These are phyloP conservation scores for Skeletonema menzelii DNA, from an alignment of 108 stramenopile genomes.

Conservation along the genomic window DNA sequence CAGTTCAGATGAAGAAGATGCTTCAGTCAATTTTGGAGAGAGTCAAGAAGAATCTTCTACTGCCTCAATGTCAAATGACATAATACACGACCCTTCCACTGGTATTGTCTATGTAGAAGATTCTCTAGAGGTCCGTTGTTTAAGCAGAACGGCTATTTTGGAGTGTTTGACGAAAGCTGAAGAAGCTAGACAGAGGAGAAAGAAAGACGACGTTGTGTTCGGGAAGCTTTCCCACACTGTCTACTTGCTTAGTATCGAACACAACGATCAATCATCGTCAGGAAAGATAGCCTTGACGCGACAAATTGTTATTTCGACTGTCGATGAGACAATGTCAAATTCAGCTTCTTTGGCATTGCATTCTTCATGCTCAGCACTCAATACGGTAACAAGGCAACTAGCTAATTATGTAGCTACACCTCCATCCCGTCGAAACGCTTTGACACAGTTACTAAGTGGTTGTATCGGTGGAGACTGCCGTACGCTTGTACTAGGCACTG, in stretches of 20 bases:
- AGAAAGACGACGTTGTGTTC: background rate
- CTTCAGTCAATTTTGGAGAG: background rate
- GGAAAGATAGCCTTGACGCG: conserved; percentile 3
- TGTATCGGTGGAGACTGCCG: conserved; percentile 19
- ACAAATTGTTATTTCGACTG: conserved; percentile 9
- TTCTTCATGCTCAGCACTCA: conserved; percentile 19
- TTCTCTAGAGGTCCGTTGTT: conserved; percentile 15
- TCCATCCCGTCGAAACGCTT: background rate
- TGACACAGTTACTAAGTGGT: conserved; percentile 5
- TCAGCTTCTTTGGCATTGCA: conserved; percentile 19
- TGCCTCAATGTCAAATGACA: background rate
- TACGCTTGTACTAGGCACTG: conserved; percentile 10
- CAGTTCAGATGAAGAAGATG: conserved; percentile 2
- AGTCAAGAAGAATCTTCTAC: background rate
- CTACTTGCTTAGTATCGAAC: conserved; percentile 5
- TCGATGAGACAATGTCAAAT: conserved; percentile 20
- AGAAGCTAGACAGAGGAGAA: conserved; percentile 1
- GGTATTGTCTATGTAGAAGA: conserved; percentile 11
- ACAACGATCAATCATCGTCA: background rate
- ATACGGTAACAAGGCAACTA: background rate
- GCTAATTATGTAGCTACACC: conserved; percentile 6
- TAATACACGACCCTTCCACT: conserved; percentile 9
- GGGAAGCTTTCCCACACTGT: conserved; percentile 19
- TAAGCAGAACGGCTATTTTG: conserved; percentile 2
- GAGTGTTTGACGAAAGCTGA: conserved; percentile 16